A percentile compares a stretch with the other conserved stretches of the same genome.
These are phyloP conservation scores for Talaromyces sp. DNA, from an alignment of 2,329 filamentous ascomycete genomes.

Conservation along the genomic window DNA sequence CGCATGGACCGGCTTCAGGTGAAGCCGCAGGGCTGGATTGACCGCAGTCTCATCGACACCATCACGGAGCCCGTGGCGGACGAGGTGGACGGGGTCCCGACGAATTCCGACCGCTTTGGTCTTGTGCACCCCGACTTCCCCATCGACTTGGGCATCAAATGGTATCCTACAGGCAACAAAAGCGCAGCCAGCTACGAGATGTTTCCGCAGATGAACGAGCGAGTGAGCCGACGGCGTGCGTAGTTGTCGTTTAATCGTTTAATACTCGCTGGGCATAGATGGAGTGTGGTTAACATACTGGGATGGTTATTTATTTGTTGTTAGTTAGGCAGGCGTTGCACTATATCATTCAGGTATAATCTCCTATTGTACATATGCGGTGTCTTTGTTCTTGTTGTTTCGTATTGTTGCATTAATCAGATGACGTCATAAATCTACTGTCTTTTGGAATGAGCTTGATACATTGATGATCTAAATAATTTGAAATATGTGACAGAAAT, in stretches of 20 bases:
- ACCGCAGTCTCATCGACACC: constrained; percentile 35
- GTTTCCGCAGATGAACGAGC: constrained; percentile 16
- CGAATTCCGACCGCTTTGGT: constrained; percentile 31
- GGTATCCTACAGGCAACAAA: constrained; percentile 29
- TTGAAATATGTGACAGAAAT: neutral
- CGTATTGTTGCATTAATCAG: neutral
- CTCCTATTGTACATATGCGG: neutral
- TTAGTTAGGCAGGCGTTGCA: neutral
- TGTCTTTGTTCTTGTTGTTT: neutral
- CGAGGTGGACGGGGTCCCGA: constrained; percentile 25
- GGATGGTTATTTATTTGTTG: neutral
- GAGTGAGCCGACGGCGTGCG: constrained; percentile 7
- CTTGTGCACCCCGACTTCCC: constrained; percentile 43
- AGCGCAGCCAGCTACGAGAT: constrained; percentile 18
- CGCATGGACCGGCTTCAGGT: constrained; percentile 35
- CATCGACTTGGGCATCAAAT: constrained; percentile 37
- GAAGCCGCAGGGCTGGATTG: constrained; percentile 38
- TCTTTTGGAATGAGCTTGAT: too few species aligned
- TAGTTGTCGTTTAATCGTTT: neutral
- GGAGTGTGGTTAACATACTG: neutral
- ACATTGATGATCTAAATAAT: too few species aligned
- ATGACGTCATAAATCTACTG: neutral
- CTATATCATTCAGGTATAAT: neutral
- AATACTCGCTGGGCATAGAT: neutral
- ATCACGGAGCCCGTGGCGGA: constrained; percentile 28